A percentile compares a stretch with the other conserved stretches of the same genome.
Evolutionary conservation across 768 basidiomycete genomes (phyloP).

Genomic region (Trametes gibbosa): DNA sequence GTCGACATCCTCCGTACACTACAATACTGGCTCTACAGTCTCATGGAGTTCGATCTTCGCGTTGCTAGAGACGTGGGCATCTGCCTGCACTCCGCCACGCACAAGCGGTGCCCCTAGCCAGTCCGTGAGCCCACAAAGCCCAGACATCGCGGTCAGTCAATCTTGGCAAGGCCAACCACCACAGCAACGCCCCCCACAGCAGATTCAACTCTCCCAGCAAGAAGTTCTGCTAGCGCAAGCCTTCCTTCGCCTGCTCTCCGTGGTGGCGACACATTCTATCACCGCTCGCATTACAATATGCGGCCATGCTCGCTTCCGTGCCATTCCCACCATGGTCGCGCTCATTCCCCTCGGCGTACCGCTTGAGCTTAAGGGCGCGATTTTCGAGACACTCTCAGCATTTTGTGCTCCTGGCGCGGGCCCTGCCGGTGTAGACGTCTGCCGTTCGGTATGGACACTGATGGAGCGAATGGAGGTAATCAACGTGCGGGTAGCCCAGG

Average conservation of each 20-base stretch:
- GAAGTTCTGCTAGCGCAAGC: conserved; percentile 78
- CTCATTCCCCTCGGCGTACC: conserved; percentile 81
- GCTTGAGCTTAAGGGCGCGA: conserved; percentile 84
- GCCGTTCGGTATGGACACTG: conserved; percentile 76
- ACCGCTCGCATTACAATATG: conserved; percentile 77
- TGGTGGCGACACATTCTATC: conserved; percentile 71
- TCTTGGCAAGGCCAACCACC: conserved; percentile 30
- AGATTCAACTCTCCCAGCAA: conserved; percentile 53
- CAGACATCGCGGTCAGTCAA: conserved; percentile 26
- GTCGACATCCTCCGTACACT: conserved; percentile 40
- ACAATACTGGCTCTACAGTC: conserved; percentile 51
- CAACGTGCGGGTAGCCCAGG: conserved; percentile 56
- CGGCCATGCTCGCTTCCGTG: conserved; percentile 74
- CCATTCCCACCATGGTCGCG: conserved; percentile 74
- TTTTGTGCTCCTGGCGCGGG: conserved; percentile 85
- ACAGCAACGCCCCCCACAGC: conserved; percentile 41
- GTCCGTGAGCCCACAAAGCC: conserved; percentile 7
- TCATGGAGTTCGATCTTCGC: conserved; percentile 80
- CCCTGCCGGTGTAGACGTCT: conserved; percentile 69
- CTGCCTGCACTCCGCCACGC: conserved; percentile 48
- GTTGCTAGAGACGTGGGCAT: conserved; percentile 72
- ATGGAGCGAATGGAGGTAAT: conserved; percentile 86
- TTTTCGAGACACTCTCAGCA: conserved; percentile 77
- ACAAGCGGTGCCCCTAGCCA: conserved; percentile 38
- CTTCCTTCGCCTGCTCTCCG: conserved; percentile 76